Evolutionary conservation across 1,139 yeast species (phyloP).

Genomic region (Fermentozyma sake): DNA sequence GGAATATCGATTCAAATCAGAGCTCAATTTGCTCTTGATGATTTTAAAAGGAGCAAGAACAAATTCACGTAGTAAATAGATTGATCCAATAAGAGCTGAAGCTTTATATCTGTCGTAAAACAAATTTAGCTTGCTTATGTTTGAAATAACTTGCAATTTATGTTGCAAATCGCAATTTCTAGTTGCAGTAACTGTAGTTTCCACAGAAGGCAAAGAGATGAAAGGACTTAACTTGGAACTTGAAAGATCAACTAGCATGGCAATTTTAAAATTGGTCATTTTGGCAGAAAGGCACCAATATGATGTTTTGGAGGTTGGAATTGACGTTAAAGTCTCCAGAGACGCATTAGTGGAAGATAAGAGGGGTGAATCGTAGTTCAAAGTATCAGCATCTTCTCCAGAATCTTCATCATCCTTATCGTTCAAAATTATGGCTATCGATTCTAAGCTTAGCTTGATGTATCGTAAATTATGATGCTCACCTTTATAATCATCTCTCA

Average conservation of each 20-base stretch:
- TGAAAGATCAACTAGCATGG: slow-evolving; percentile 23
- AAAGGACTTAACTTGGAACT: slow-evolving; percentile 10
- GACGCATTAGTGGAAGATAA: slow-evolving; percentile 14
- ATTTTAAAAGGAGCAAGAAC: slow-evolving; percentile 32
- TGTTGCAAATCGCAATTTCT: slow-evolving; percentile 12
- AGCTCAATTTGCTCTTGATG: slow-evolving; percentile 20
- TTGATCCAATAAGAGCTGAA: slow-evolving; percentile 50
- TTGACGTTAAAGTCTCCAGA: slow-evolving; percentile 20
- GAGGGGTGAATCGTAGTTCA: slow-evolving; percentile 3
- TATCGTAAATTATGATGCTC: slow-evolving; percentile 38
- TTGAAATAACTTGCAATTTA: slow-evolving; percentile 23
- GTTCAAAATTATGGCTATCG: slow-evolving; percentile 9
- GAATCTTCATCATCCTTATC: slow-evolving; percentile 5
- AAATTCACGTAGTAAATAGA: slow-evolving; percentile 48
- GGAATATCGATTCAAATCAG: slow-evolving; percentile 16
- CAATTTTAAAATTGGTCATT: slow-evolving; percentile 17
- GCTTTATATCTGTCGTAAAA: slow-evolving; percentile 46
- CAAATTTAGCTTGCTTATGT: slow-evolving; percentile 26
- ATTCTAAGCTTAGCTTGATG: slow-evolving; percentile 8
- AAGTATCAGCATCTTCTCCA: slow-evolving; percentile 2
- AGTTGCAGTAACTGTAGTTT: slow-evolving; percentile 12
- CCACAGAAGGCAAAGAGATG: slow-evolving; percentile 17
- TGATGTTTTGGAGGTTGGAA: slow-evolving; percentile 3
- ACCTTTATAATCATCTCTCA: slow-evolving; percentile 34
- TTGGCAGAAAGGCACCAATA: slow-evolving; percentile 18